Evolutionary conservation across 2,329 filamentous ascomycete genomes (phyloP).

Genomic region (Albophoma yamanashiensis): DNA sequence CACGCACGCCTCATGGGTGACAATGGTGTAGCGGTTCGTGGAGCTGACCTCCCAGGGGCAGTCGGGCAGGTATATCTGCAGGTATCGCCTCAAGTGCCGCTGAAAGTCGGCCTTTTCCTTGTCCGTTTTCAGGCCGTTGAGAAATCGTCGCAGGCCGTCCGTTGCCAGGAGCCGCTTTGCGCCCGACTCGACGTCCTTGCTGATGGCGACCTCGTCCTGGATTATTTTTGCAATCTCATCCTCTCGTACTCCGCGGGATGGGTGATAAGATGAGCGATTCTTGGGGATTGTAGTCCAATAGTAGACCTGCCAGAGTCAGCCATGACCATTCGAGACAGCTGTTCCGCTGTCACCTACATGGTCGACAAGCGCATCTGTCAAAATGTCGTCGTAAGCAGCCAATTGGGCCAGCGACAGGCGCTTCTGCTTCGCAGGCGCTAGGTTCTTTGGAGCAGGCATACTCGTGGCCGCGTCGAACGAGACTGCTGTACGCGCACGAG

Average conservation of each 20-base stretch:
- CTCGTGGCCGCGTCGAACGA: background rate
- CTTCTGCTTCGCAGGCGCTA: conserved; percentile 45
- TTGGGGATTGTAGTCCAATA: conserved; percentile 97
- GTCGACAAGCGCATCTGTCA: conserved; percentile 91
- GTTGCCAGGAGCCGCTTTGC: conserved; percentile 64
- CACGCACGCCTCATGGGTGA: conserved; percentile 78
- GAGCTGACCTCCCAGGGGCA: conserved; percentile 86
- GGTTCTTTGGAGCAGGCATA: conserved; percentile 26
- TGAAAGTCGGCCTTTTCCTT: conserved; percentile 81
- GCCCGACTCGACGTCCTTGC: conserved; percentile 59
- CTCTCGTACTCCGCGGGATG: conserved; percentile 66
- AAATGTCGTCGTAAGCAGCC: conserved; percentile 86
- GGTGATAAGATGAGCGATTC: conserved; percentile 77
- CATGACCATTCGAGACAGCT: background rate
- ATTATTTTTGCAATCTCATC: conserved; percentile 51
- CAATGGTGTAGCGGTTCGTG: conserved; percentile 92
- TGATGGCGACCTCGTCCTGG: conserved; percentile 58
- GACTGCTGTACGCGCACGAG: background rate
- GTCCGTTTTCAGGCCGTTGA: conserved; percentile 54
- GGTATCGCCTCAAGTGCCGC: conserved; percentile 78
- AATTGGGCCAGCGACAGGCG: conserved; percentile 78
- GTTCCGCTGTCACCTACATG: conserved; percentile 54
- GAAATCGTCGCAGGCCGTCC: conserved; percentile 63
- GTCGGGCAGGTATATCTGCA: conserved; percentile 85
- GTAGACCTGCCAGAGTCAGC: conserved; percentile 53